Evolutionary conservation across 495 filamentous ascomycete genomes (phyloP).

Genomic region (Penicillium goetzii): DNA sequence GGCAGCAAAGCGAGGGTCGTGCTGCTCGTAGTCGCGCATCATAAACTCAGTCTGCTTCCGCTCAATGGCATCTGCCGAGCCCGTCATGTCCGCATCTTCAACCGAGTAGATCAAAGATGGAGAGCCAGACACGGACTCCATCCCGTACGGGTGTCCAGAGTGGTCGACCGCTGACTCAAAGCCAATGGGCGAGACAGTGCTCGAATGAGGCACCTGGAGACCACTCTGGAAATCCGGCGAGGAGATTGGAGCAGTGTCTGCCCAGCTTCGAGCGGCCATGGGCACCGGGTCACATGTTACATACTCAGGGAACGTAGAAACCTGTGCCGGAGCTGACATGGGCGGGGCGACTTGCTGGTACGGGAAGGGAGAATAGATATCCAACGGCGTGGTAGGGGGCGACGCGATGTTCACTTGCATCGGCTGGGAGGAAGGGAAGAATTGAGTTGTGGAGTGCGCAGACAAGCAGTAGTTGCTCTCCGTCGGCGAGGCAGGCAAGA

Average conservation of each 20-base stretch:
- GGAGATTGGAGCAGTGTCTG: slow-evolving; percentile 44
- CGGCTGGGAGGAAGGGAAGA: slow-evolving; percentile 48
- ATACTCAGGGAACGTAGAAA: slow-evolving; percentile 49
- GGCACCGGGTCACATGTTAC: slow-evolving; percentile 36
- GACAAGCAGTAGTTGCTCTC: slow-evolving; percentile 48
- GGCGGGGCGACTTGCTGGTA: slow-evolving; percentile 47
- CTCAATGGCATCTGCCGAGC: slow-evolving; percentile 32
- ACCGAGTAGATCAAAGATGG: slow-evolving; percentile 44
- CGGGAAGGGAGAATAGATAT: slow-evolving; percentile 44
- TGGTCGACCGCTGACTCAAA: slow-evolving; percentile 40
- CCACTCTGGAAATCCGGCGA: slow-evolving; percentile 46
- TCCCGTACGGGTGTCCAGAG: slow-evolving; percentile 29
- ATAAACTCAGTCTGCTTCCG: slow-evolving; percentile 46
- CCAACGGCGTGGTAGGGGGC: slow-evolving; percentile 50
- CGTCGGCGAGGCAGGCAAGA: slow-evolving; percentile 45
- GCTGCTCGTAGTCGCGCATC: slow-evolving; percentile 51
- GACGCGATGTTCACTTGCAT: slow-evolving; percentile 54
- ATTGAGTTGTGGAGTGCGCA: slow-evolving; percentile 40
- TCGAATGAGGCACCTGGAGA: slow-evolving; percentile 40
- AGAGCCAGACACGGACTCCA: slow-evolving; percentile 37
- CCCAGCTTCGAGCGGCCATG: slow-evolving; percentile 47
- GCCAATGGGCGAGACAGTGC: slow-evolving; percentile 41
- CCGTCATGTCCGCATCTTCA: slow-evolving; percentile 39
- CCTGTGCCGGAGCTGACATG: slow-evolving; percentile 52
- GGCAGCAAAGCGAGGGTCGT: slow-evolving; percentile 42